A percentile compares a stretch with the other conserved stretches of the same genome.
Evolutionary conservation across 2,329 filamentous ascomycete species (phyloP).

Genomic region (Helotiales sp.): DNA sequence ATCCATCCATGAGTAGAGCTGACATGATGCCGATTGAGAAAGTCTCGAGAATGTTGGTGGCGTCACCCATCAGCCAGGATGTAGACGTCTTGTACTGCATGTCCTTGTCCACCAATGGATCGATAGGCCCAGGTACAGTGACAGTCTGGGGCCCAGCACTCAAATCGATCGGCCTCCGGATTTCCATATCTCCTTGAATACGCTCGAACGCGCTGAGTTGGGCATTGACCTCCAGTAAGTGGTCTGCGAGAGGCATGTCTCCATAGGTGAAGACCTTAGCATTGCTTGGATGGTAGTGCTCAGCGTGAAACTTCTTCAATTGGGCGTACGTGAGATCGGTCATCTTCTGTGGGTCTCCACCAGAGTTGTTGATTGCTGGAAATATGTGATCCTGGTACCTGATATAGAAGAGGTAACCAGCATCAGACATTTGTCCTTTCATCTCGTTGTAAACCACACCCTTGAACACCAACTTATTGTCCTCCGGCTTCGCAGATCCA

Average conservation of each 20-base stretch:
- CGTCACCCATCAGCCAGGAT: slow-evolving; percentile 88
- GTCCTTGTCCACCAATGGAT: slow-evolving; percentile 81
- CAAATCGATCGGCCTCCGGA: slow-evolving; percentile 76
- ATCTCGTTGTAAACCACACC: slow-evolving; percentile 99
- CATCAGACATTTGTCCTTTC: slow-evolving; percentile 99
- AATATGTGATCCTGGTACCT: slow-evolving; percentile 93
- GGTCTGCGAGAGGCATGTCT: slow-evolving; percentile 81
- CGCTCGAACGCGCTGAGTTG: slow-evolving; percentile 73
- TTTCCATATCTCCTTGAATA: slow-evolving; percentile 67
- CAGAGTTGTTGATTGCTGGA: slow-evolving; percentile 92
- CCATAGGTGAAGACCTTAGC: slow-evolving; percentile 95
- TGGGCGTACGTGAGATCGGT: slow-evolving; percentile 93
- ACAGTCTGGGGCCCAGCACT: slow-evolving; percentile 65
- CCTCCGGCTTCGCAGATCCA: slow-evolving; percentile 46
- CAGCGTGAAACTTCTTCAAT: slow-evolving; percentile 81
- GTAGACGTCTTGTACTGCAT: slow-evolving; percentile 93
- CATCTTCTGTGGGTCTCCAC: slow-evolving; percentile 93
- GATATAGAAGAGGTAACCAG: slow-evolving; percentile 94
- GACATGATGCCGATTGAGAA: slow-evolving; percentile 84
- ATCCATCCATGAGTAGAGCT: slow-evolving; percentile 86
- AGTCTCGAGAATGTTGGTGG: slow-evolving; percentile 79
- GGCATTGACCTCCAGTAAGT: slow-evolving; percentile 75
- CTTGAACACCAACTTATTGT: slow-evolving; percentile 84
- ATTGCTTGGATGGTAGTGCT: slow-evolving; percentile 97
- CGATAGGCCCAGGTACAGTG: slow-evolving; percentile 76